phyloP scores from a whole-genome alignment of 129 eudicot species.

The Daucus carota region DH1_v3.0 NC_030383.2:1251001-1251500 shows the following conservation, averaged over 20 bases:
- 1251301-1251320: background rate
- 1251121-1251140: background rate
- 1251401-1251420: background rate
- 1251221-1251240: background rate
- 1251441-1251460: background rate
- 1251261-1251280: background rate
- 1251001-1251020: too few relatives aligned
- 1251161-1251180: background rate
- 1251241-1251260: background rate
- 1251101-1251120: background rate
- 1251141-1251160: background rate
- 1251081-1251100: background rate
- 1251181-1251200: background rate
- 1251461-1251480: background rate
- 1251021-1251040: too few relatives aligned
- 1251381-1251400: background rate
- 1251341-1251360: background rate
- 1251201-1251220: background rate
- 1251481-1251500: background rate
- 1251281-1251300: background rate
- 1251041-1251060: too few relatives aligned
- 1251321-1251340: slow-evolving; percentile 1
- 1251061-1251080: too few relatives aligned
- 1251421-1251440: background rate
- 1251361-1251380: background rate